These are phyloP conservation scores for Neobulgaria alba DNA, from an alignment of 2,329 filamentous ascomycete species.

Conservation along the genomic window DNA sequence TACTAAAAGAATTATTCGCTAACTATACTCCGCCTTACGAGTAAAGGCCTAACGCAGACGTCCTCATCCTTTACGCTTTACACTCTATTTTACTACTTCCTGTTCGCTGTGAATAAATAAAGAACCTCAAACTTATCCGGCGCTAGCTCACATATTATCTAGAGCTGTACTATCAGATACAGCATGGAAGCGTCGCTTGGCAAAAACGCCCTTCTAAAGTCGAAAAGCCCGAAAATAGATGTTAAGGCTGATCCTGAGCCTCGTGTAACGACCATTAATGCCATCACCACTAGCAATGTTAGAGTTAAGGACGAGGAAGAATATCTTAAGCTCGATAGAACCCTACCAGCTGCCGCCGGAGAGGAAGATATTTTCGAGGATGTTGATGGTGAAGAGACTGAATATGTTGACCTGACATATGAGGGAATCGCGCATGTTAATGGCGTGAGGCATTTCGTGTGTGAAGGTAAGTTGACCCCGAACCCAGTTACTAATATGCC, in stretches of 20 bases:
- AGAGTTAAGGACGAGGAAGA: slow-evolving; percentile 15
- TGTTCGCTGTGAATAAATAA: too few relatives aligned
- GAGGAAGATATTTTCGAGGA: slow-evolving; percentile 23
- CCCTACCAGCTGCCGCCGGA: slow-evolving; percentile 4
- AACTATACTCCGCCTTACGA: too few relatives aligned
- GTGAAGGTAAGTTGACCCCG: slow-evolving; percentile 16
- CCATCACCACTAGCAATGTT: neutral
- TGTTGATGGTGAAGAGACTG: slow-evolving; percentile 20
- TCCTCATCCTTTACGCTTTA: too few relatives aligned
- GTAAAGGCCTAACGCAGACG: too few relatives aligned
- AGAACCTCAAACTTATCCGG: too few relatives aligned
- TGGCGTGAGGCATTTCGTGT: slow-evolving; percentile 20
- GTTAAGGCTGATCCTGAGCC: slow-evolving; percentile 2
- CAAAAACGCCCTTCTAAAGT: neutral
- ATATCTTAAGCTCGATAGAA: slow-evolving; percentile 12
- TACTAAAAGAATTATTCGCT: too few relatives aligned
- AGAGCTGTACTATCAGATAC: neutral
- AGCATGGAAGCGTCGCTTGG: neutral
- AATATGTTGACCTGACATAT: slow-evolving; percentile 20
- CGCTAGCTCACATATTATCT: too few relatives aligned
- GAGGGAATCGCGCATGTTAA: slow-evolving; percentile 19
- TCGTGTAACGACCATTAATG: neutral
- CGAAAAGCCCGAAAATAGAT: slow-evolving; percentile 3
- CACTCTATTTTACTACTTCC: too few relatives aligned
- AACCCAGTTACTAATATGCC: too few relatives aligned